Conservation (phyloP, 495 filamentous ascomycete genomes). For the Neurospora tetrasperma region DNA sequence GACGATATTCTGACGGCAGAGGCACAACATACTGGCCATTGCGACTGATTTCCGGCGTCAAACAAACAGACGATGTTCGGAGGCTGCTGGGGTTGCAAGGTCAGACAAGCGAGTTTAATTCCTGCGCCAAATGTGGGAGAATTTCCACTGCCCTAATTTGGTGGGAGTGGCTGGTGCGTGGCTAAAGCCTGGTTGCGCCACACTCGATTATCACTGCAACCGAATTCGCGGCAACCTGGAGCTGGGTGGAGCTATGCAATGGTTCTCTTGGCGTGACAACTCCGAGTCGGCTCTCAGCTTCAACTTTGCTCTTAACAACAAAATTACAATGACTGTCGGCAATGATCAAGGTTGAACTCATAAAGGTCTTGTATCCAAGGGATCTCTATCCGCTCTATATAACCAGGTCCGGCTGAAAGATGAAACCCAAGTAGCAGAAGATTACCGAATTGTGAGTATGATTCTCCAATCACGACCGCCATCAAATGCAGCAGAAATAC, state of each 20-base stretch:
- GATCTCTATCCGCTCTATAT: neutral
- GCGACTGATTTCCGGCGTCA: slow-evolving; percentile 29
- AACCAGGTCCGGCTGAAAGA: neutral
- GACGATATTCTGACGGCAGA: neutral
- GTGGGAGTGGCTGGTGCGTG: slow-evolving; percentile 16
- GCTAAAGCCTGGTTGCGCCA: neutral
- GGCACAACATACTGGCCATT: slow-evolving; percentile 40
- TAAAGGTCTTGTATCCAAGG: neutral
- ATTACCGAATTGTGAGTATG: neutral
- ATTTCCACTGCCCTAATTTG: slow-evolving; percentile 22
- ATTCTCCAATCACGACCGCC: neutral
- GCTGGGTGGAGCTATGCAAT: neutral
- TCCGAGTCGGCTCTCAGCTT: neutral
- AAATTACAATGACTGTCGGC: neutral
- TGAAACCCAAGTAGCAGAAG: neutral
- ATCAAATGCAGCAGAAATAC: slow-evolving; percentile 4
- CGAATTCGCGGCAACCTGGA: neutral
- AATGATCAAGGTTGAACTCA: neutral
- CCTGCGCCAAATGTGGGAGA: slow-evolving; percentile 20
- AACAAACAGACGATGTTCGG: slow-evolving; percentile 16
- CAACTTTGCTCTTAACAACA: neutral
- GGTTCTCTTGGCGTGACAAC: neutral
- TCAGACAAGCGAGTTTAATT: slow-evolving; percentile 14
- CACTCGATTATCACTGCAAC: neutral
- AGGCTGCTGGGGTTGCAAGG: slow-evolving; percentile 14